Evolutionary conservation across 1,284 basidiomycete genomes (phyloP).

Genomic region (Phlebopus sp.): DNA sequence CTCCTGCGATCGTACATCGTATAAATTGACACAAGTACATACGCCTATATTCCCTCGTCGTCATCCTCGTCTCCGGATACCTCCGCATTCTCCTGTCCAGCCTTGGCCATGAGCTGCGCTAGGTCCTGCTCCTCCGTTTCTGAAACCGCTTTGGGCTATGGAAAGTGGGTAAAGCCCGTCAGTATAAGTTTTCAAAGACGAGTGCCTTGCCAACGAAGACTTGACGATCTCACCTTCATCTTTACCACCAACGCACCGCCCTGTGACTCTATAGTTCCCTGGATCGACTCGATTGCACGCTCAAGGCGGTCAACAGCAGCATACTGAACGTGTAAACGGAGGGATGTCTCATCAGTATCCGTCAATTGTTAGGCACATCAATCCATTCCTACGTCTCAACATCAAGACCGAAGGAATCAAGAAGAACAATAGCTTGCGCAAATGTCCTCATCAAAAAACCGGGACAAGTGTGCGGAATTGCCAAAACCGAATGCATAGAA

Average conservation of each 20-base stretch:
- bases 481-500: neutral
- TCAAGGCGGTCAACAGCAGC: slow-evolving; percentile 93
- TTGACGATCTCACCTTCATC: slow-evolving; percentile 90
- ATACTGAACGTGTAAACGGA: slow-evolving; percentile 41
- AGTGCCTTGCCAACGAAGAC: neutral
- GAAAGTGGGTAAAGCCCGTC: neutral
- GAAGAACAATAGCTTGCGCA: slow-evolving; percentile 2
- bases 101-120: slow-evolving; percentile 92
- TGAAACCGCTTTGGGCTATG: slow-evolving; percentile 92
- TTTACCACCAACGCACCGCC: slow-evolving; percentile 90
- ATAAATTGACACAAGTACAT: too few relatives aligned
- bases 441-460: too few relatives aligned
- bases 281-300: slow-evolving; percentile 90
- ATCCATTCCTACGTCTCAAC: too few relatives aligned
- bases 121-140: slow-evolving; percentile 96
- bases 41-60: slow-evolving; percentile 44
- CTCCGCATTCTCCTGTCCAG: slow-evolving; percentile 87
- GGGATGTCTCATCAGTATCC: neutral
- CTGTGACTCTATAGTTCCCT: slow-evolving; percentile 77
- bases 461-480: too few relatives aligned
- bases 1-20: too few relatives aligned
- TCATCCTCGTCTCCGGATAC: slow-evolving; percentile 94
- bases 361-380: neutral
- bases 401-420: neutral
- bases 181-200: neutral